Base-by-base conservation (phyloP, 2,329 filamentous ascomycete genomes). In the Colletotrichum tofieldiae region DNA sequence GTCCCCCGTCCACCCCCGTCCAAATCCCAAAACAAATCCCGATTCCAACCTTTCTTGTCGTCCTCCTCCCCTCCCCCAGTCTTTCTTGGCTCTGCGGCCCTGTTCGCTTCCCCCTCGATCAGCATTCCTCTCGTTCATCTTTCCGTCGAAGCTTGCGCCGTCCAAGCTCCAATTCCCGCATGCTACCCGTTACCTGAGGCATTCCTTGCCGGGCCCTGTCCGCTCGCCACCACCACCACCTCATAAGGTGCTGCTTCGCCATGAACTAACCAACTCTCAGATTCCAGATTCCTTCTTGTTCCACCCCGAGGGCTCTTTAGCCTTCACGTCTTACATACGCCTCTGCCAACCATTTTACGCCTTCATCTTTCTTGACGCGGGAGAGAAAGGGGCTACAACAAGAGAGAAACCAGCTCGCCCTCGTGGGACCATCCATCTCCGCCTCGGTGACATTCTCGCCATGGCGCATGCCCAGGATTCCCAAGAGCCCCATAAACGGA, bases 401-500 rank as follows among this genome's bases (percentile, higher is more conserved):
- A 67, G 39, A 55, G 20, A 55, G 39, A 49, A 41, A 20, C 45
- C 47, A 55, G 32, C 65, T 63, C 43, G 54, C 65, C 37, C 49
- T 64, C 37, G 49, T 49, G 37, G 49, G 61, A 60, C 45, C 32
- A 39, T 51, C 59, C 58, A 32, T 35, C 55, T 56, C 61, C 37
- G 23, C 37, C 37, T 51, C 54, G 61, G 71, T 73, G 66, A 73
- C 56, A 43, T 60, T 37, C 55, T 73, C 72, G 77, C 70, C 67
- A 86, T 86, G 84, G 82, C 84, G 75, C 83, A 85, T 78, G 81
- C 78, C 77, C 77, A 80, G 73, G 84, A 84, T 41, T 65, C 71
- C 45, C 74, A 78, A 65, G 83, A 86, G 67, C 78, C 81, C 74
- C 82, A 83, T 78, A 87, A 87, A 80, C 84, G 86, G 75, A 87